Percentiles rank a stretch among this genome's conserved stretches.
Evolutionary conservation across 2,329 filamentous ascomycete genomes (phyloP).

Genomic region (Lachnellula cervina): DNA sequence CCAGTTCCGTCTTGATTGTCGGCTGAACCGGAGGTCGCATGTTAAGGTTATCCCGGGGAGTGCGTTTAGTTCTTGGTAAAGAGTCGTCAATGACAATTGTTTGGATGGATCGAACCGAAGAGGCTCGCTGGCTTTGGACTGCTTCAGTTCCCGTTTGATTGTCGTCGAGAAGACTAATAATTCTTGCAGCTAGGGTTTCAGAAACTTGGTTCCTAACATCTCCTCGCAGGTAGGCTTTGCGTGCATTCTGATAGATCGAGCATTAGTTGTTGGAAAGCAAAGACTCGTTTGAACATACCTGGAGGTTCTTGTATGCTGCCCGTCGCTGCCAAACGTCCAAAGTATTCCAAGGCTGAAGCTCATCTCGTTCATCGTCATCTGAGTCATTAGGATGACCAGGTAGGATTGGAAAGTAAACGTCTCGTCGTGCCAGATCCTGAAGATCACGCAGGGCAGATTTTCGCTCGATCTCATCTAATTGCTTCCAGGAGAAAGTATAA

Average conservation of each 20-base stretch:
- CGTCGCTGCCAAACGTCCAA: neutral
- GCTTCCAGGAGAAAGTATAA: slow-evolving; percentile 3
- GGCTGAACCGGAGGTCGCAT: neutral
- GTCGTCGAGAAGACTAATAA: neutral
- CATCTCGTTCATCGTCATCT: neutral
- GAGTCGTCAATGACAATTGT: neutral
- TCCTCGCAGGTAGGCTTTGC: neutral
- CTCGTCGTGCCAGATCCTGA: neutral
- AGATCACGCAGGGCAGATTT: neutral
- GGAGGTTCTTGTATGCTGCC: neutral
- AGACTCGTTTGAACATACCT: neutral
- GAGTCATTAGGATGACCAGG: no score
- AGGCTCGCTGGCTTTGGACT: neutral
- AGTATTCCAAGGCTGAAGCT: slow-evolving; percentile 5
- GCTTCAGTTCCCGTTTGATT: neutral
- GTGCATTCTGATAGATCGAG: neutral
- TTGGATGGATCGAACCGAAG: neutral
- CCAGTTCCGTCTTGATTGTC: neutral
- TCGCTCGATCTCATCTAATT: slow-evolving; percentile 1
- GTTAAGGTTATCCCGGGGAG: neutral
- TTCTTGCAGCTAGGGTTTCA: neutral
- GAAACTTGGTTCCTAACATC: neutral
- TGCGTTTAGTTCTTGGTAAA: neutral
- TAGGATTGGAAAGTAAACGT: neutral
- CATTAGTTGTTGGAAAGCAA: neutral